Evolutionary conservation across 2,329 filamentous ascomycete species (phyloP).

Genomic region (Malbranchea zuffiana): DNA sequence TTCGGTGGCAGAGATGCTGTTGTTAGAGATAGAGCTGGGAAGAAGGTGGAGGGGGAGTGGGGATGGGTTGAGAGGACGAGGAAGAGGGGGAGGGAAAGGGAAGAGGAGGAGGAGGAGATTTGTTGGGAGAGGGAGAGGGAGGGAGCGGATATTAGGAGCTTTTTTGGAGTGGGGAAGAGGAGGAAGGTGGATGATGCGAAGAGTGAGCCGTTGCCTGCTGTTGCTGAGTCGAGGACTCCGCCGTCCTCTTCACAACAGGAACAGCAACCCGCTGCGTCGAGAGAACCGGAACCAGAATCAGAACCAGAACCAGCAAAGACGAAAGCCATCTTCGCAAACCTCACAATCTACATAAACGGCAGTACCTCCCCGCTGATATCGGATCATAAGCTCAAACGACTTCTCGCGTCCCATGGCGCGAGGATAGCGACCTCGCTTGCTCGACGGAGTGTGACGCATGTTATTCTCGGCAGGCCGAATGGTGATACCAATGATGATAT

Average conservation of each 20-base stretch:
- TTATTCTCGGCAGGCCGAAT: slow-evolving; percentile 60
- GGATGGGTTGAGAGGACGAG: slow-evolving; percentile 27
- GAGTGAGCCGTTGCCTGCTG: too few relatives aligned
- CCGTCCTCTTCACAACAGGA: too few relatives aligned
- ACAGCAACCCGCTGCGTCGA: not conserved
- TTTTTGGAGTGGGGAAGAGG: slow-evolving; percentile 40
- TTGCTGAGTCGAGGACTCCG: too few relatives aligned
- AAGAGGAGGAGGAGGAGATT: slow-evolving; percentile 20
- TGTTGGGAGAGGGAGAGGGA: not conserved
- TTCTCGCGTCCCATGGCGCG: slow-evolving; percentile 65
- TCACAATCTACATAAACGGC: slow-evolving; percentile 77
- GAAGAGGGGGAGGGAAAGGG: slow-evolving; percentile 19
- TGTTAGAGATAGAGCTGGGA: slow-evolving; percentile 17
- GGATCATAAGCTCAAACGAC: slow-evolving; percentile 72
- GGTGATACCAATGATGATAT: slow-evolving; percentile 33
- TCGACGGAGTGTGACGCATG: slow-evolving; percentile 68
- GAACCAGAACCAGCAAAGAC: slow-evolving; percentile 20
- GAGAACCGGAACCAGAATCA: slow-evolving; percentile 1
- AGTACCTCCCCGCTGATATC: slow-evolving; percentile 71
- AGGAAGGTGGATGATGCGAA: slow-evolving; percentile 12
- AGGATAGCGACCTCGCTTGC: slow-evolving; percentile 59
- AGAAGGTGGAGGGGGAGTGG: slow-evolving; percentile 44
- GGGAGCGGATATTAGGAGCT: slow-evolving; percentile 32
- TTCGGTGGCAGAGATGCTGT: slow-evolving; percentile 11
- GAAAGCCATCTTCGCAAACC: slow-evolving; percentile 52